These are phyloP conservation scores for Aechmea fasciata DNA, from an alignment of 176 grass and related monocot genomes.

Conservation along the genomic window DNA sequence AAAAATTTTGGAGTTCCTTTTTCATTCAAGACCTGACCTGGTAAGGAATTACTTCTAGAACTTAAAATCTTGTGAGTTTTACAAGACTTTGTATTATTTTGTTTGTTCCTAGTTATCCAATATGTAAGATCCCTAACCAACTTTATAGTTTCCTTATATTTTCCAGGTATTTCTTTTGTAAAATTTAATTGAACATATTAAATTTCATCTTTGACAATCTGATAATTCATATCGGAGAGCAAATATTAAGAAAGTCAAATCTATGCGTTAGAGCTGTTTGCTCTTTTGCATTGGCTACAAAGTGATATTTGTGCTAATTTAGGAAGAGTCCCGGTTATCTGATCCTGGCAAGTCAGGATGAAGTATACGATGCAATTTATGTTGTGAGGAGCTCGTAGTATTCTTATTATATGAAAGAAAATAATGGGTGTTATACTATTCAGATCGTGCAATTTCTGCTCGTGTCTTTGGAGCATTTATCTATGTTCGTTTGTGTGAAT, in stretches of 20 bases:
- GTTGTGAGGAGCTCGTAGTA: too few relatives aligned
- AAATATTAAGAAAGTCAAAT: background rate
- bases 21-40: conserved; percentile 83
- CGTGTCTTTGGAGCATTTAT: conserved; percentile 1
- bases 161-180: background rate
- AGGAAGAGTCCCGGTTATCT: too few relatives aligned
- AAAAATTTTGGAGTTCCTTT: conserved; percentile 89
- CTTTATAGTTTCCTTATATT: background rate
- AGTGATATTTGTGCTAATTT: too few relatives aligned
- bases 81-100: background rate
- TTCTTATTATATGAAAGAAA: background rate
- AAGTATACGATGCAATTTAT: too few relatives aligned
- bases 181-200: background rate
- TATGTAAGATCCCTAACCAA: background rate
- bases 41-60: conserved; percentile 26
- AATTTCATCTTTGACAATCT: background rate
- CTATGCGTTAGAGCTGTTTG: too few relatives aligned
- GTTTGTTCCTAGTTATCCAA: background rate
- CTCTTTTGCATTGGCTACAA: too few relatives aligned
- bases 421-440: background rate
- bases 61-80: background rate
- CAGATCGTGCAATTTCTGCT: background rate
- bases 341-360: too few relatives aligned
- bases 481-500: conserved; percentile 17
- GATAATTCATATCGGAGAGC: background rate